A percentile compares a stretch with the other conserved stretches of the same genome.
Evolutionary conservation across 2,329 filamentous ascomycete species (phyloP).

Genomic region (Ceratocystis alfenasii): DNA sequence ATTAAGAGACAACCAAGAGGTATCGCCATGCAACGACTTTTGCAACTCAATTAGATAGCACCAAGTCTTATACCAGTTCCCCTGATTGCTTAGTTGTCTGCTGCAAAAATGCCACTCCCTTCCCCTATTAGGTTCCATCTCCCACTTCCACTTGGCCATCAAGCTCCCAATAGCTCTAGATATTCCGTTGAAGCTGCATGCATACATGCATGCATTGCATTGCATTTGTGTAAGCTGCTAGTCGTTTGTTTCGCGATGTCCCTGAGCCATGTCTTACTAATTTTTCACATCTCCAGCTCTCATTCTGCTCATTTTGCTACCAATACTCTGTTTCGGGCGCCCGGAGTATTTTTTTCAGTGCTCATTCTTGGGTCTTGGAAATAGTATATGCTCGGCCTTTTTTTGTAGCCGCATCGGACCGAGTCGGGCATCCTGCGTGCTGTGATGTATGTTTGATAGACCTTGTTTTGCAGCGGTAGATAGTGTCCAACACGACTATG

Average conservation of each 20-base stretch:
- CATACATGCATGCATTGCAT: background rate
- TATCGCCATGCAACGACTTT: too few species aligned
- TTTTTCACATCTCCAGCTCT: background rate
- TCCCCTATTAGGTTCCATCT: too few species aligned
- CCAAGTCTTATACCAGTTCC: too few species aligned
- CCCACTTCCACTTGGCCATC: too few species aligned
- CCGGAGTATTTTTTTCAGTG: background rate
- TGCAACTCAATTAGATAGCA: too few species aligned
- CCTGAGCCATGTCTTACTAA: constrained; percentile 9
- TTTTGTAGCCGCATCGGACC: constrained; percentile 10
- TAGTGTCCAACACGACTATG: background rate
- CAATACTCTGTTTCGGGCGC: background rate
- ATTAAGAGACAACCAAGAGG: background rate
- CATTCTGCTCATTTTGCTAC: background rate
- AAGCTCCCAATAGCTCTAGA: too few species aligned
- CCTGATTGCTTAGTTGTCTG: too few species aligned
- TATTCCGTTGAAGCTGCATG: background rate
- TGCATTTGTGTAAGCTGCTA: background rate
- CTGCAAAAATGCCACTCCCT: too few species aligned
- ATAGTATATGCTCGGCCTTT: background rate
- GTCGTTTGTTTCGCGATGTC: constrained; percentile 5
- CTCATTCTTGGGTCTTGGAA: background rate
- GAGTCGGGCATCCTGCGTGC: constrained; percentile 14
- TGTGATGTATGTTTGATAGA: background rate
- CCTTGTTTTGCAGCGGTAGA: background rate